phyloP scores from a whole-genome alignment of 2,329 filamentous ascomycete species.

The Dothistroma septosporum region DNA sequence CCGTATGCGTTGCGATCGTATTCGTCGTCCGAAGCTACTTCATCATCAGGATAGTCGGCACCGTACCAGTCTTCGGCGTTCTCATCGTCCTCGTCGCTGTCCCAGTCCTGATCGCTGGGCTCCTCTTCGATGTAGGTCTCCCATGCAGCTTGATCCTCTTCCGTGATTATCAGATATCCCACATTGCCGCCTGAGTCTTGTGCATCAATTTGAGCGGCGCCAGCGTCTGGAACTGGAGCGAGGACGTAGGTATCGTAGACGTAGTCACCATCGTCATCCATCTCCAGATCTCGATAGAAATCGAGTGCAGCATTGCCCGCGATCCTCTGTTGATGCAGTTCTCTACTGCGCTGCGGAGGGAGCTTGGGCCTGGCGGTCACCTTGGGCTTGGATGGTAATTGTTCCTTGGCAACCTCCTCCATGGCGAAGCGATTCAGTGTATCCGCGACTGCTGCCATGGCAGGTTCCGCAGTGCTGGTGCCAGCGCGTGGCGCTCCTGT shows the following conservation, averaged over 20 bases:
- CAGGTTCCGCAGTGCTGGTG: not conserved
- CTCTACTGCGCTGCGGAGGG: constrained; percentile 25
- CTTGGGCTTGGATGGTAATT: constrained; percentile 15
- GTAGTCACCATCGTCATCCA: constrained; percentile 51
- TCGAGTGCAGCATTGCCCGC: constrained; percentile 6
- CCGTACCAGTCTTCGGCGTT: constrained; percentile 75
- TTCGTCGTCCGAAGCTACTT: constrained; percentile 68
- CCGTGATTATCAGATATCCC: constrained; percentile 49
- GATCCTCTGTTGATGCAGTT: constrained; percentile 24
- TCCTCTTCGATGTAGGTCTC: constrained; percentile 54
- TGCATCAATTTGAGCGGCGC: constrained; percentile 27
- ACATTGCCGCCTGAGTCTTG: constrained; percentile 32
- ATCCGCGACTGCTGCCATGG: constrained; percentile 24
- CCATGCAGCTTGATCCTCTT: constrained; percentile 55
- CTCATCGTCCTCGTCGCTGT: constrained; percentile 60
- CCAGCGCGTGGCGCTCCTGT: not conserved
- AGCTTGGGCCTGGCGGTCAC: constrained; percentile 28
- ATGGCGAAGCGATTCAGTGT: constrained; percentile 29
- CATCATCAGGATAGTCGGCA: constrained; percentile 76
- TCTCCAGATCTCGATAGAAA: constrained; percentile 31
- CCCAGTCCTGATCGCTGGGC: constrained; percentile 49
- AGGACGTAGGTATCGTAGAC: constrained; percentile 61
- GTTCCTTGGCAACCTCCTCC: constrained; percentile 22
- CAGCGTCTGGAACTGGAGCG: constrained; percentile 30
- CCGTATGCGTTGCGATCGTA: constrained; percentile 46